These are phyloP conservation scores for Rutstroemia sp. DNA, from an alignment of 2,329 filamentous ascomycete species.

Conservation along the genomic window DNA sequence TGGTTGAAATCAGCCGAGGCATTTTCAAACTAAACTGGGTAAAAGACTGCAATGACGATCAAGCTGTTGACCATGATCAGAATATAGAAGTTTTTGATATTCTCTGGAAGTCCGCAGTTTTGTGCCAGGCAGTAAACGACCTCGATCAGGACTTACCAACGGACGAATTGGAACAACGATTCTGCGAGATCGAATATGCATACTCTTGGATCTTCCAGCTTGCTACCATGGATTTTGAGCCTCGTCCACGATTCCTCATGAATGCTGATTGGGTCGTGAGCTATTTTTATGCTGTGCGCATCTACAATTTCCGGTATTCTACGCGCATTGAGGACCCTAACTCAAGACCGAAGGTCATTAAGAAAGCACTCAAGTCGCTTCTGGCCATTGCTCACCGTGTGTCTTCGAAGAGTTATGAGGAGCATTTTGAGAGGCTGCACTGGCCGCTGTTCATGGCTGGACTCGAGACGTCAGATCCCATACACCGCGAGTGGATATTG, in stretches of 20 bases:
- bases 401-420: background rate
- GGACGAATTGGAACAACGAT: background rate
- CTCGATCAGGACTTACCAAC: background rate
- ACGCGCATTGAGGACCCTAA: background rate
- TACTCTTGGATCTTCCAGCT: background rate
- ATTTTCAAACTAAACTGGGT: background rate
- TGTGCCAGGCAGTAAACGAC: background rate
- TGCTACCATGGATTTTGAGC: background rate
- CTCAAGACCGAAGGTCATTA: background rate
- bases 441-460: slow-evolving; percentile 14
- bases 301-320: background rate
- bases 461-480: slow-evolving; percentile 8
- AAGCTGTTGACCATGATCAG: background rate
- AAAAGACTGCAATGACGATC: background rate
- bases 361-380: background rate
- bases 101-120: background rate
- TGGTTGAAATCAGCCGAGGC: background rate
- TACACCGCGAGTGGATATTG: slow-evolving; percentile 10
- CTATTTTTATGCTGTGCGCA: slow-evolving; percentile 2
- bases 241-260: background rate
- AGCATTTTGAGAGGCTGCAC: slow-evolving; percentile 7
- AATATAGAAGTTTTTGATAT: background rate
- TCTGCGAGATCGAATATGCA: background rate
- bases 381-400: slow-evolving; percentile 1
- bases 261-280: slow-evolving; percentile 3